Evolutionary conservation across 305 asterid genomes (phyloP).

Genomic region (Striga hermonthica): DNA sequence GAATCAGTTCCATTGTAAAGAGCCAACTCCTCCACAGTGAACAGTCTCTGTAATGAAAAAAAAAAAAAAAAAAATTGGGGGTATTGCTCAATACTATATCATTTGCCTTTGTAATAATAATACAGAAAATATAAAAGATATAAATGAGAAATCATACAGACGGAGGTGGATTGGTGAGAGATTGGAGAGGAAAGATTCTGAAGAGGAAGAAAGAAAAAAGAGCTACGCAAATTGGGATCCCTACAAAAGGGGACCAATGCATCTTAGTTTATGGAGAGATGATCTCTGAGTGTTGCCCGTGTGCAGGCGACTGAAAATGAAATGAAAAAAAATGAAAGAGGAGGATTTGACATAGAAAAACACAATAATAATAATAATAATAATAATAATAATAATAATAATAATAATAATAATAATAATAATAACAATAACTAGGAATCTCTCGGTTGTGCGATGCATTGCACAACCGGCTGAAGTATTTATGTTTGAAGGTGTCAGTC

Average conservation of each 20-base stretch:
- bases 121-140: not conserved
- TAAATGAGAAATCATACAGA: slow-evolving; percentile 31
- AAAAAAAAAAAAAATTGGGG: not conserved
- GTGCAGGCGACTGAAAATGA: too few relatives aligned
- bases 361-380: too few relatives aligned
- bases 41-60: slow-evolving; percentile 43
- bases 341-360: too few relatives aligned
- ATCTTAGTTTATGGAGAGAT: slow-evolving; percentile 11
- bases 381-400: too few relatives aligned
- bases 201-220: slow-evolving; percentile 47
- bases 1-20: slow-evolving; percentile 67
- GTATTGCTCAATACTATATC: not conserved
- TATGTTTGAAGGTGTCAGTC: too few relatives aligned
- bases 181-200: slow-evolving; percentile 37
- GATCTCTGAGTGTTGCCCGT: too few relatives aligned
- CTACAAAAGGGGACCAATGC: slow-evolving; percentile 55
- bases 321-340: too few relatives aligned
- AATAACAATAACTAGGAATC: too few relatives aligned
- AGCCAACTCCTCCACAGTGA: slow-evolving; percentile 58
- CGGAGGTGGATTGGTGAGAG: slow-evolving; percentile 32
- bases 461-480: too few relatives aligned
- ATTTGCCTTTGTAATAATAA: not conserved
- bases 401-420: too few relatives aligned
- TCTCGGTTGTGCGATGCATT: too few relatives aligned
- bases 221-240: slow-evolving; percentile 58